Base-by-base conservation (phyloP, 495 filamentous ascomycete species). In the Neurospora cerealis region DNA sequence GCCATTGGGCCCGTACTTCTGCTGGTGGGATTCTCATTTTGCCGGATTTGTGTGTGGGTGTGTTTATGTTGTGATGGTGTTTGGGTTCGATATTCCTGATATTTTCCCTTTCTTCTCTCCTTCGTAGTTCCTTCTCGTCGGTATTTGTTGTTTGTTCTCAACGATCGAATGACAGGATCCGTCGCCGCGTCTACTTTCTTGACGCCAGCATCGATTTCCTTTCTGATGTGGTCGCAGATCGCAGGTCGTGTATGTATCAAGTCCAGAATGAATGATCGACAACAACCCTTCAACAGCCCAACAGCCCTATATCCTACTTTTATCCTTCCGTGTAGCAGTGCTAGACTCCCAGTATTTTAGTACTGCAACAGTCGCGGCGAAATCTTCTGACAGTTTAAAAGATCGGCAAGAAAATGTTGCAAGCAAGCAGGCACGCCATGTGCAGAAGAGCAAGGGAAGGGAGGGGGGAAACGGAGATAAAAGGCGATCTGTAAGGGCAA, bases 1-100 rank as follows among this genome's bases (percentile, higher is more conserved):
- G 88, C 88, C 88, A 90, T 74, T 82, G 76, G 4, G 75, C 80
- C 70, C 83, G 70, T 5, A 88, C 83, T 19, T 82, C 78, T 15
- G 74, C 11, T 2, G 87, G 86, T 40, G 89, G 87, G 46, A 86
- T 73, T 42, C 78, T 81, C 85, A 87, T 86, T 17, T 69, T 80
- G 54, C 2, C 8, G n/a, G 32, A n/a, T 44, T 19, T 44, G 42
- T 44, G 19, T 48, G 3, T 48, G n/a, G n/a, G 37, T 38, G 37
- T 38, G 9, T 38, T 2, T 28, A 2, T 1, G 24, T 28, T 28
- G 24, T 28, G n/a, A n/a, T 48, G 46, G 19, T 48, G 21, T 21
- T 54, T 54, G 28, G n/a, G 46, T 24, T 13, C 21, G 21, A 54
- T 24, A 24, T 54, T 24, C 46, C 9, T 5, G 10, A 54, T 54